Percentiles rank a stretch among this genome's conserved stretches.
phyloP scores from a whole-genome alignment of 2,329 filamentous ascomycete genomes.

The Trichophyton schoenleinii region DNA sequence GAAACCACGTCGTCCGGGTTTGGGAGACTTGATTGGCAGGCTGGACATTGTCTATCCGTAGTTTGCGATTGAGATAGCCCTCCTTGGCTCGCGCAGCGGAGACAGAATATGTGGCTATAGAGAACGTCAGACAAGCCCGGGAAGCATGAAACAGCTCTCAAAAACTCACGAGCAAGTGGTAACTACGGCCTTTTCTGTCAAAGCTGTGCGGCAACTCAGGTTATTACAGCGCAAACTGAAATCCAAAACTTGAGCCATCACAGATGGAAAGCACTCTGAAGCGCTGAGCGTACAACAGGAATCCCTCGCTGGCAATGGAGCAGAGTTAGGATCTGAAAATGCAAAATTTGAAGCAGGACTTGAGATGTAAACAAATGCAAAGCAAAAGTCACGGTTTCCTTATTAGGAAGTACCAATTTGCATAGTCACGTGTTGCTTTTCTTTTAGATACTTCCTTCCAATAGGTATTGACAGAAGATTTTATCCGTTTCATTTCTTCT shows the following conservation, averaged over 20 bases:
- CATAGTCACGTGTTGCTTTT: background rate
- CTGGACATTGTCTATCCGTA: conserved; percentile 54
- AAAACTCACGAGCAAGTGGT: conserved; percentile 67
- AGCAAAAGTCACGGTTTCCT: background rate
- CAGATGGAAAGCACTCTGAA: background rate
- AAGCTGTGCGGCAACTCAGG: conserved; percentile 57
- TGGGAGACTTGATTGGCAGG: conserved; percentile 55
- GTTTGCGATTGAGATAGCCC: conserved; percentile 48
- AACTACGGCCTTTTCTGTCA: conserved; percentile 62
- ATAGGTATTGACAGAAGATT: background rate
- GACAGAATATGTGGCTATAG: conserved; percentile 70
- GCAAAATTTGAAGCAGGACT: background rate
- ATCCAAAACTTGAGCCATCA: conserved; percentile 47
- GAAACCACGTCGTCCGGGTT: conserved; percentile 65
- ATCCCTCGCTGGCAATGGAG: background rate
- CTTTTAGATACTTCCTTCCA: background rate
- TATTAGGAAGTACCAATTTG: background rate
- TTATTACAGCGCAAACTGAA: conserved; percentile 65
- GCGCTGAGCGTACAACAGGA: background rate
- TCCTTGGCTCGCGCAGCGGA: conserved; percentile 54
- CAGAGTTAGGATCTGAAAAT: background rate
- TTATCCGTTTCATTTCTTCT: too few relatives aligned
- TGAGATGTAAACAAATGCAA: background rate
- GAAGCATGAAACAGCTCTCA: too few relatives aligned
- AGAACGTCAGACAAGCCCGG: too few relatives aligned